These are phyloP conservation scores for Talaromyces sp. DNA, from an alignment of 2,329 filamentous ascomycete species.

Conservation along the genomic window DNA sequence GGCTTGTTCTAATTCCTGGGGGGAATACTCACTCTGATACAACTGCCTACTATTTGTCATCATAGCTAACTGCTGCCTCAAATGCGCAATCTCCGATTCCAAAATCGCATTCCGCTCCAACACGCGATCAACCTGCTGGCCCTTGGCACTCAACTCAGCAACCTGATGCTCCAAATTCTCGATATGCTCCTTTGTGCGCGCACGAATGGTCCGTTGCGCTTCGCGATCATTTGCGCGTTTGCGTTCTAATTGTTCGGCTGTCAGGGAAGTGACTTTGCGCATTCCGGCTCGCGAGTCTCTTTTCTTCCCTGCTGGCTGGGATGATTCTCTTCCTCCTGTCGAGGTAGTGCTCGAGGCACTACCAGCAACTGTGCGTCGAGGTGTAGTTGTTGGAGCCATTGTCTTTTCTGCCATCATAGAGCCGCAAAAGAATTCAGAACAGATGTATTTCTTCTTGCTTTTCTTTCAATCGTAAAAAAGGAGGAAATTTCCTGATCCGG, in stretches of 20 bases:
- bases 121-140: slow-evolving; percentile 53
- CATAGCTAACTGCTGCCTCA: slow-evolving; percentile 50
- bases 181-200: slow-evolving; percentile 60
- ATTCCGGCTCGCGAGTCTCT: slow-evolving; percentile 54
- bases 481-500: neutral
- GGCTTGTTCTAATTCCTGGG: neutral
- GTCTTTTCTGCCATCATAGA: slow-evolving; percentile 8
- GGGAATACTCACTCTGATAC: slow-evolving; percentile 16
- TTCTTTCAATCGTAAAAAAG: neutral
- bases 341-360: slow-evolving; percentile 5
- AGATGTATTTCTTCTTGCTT: neutral
- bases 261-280: slow-evolving; percentile 58
- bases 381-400: slow-evolving; percentile 4
- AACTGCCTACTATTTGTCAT: slow-evolving; percentile 25
- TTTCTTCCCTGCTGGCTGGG: slow-evolving; percentile 26
- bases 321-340: neutral
- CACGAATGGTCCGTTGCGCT: slow-evolving; percentile 59
- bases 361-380: slow-evolving; percentile 4
- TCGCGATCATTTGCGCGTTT: slow-evolving; percentile 62
- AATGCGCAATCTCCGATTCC: slow-evolving; percentile 55
- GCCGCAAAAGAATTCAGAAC: neutral
- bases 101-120: slow-evolving; percentile 55
- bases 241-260: slow-evolving; percentile 58
- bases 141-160: slow-evolving; percentile 51
- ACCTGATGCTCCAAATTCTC: slow-evolving; percentile 57